These are phyloP conservation scores for Cymbidium sinense DNA, from an alignment of 106 monocot genomes.

Conservation along the genomic window DNA sequence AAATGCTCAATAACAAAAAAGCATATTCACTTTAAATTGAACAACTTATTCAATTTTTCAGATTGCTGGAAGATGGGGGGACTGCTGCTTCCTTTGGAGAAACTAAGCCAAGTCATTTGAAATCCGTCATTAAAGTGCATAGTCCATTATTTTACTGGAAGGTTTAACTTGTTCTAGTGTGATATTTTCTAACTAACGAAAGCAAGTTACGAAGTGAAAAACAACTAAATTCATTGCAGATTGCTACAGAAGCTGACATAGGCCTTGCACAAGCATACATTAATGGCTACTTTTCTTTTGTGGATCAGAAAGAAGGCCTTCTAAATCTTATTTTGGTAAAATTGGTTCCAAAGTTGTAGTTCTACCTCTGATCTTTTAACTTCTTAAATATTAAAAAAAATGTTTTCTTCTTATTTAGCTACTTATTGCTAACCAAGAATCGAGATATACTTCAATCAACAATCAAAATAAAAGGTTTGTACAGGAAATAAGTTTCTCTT, in stretches of 20 bases:
- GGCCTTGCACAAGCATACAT: slow-evolving; percentile 94
- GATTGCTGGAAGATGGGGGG: slow-evolving; percentile 94
- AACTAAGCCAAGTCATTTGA: slow-evolving; percentile 25
- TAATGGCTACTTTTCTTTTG: slow-evolving; percentile 79
- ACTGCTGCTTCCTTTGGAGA: slow-evolving; percentile 60
- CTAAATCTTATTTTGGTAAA: slow-evolving; percentile 63
- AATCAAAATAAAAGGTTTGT: slow-evolving; percentile 35
- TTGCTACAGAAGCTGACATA: slow-evolving; percentile 89
- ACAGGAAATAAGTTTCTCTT: background rate
- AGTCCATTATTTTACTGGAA: slow-evolving; percentile 92
- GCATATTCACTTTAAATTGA: background rate
- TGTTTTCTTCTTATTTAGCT: slow-evolving; percentile 33
- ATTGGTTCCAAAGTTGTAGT: background rate
- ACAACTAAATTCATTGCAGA: slow-evolving; percentile 26
- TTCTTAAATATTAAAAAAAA: background rate
- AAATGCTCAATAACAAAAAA: too few relatives aligned
- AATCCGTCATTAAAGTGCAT: slow-evolving; percentile 70
- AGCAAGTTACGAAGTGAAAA: background rate
- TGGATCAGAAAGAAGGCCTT: slow-evolving; percentile 75
- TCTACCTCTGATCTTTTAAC: background rate
- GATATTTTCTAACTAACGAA: background rate
- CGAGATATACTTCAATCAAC: slow-evolving; percentile 19
- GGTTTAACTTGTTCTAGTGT: slow-evolving; percentile 26
- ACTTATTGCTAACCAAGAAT: slow-evolving; percentile 78
- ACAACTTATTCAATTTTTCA: slow-evolving; percentile 13